Percentiles rank a stretch among this genome's conserved stretches.
phyloP scores from a whole-genome alignment of 1,284 basidiomycete species.

The Cutaneotrichosporon cutaneum region DNA sequence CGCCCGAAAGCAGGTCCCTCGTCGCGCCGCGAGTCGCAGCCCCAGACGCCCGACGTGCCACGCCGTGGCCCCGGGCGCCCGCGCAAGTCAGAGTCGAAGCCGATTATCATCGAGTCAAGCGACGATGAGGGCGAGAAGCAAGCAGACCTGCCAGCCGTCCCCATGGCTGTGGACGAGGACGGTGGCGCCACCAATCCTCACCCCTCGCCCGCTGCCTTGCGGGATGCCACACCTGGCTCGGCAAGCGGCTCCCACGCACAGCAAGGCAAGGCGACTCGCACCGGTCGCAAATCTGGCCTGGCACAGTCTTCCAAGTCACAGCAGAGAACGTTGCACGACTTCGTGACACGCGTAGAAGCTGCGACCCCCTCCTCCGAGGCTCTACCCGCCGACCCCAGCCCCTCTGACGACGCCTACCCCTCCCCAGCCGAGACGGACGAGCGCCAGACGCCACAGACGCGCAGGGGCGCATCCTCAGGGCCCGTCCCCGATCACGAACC shows the following conservation, averaged over 20 bases:
- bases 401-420: constrained; percentile 17
- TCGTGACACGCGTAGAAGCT: background rate
- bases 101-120: background rate
- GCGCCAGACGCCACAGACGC: background rate
- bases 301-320: background rate
- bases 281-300: background rate
- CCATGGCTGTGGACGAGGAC: background rate
- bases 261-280: background rate
- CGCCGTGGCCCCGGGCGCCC: constrained; percentile 3
- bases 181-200: background rate
- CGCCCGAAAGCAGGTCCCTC: background rate
- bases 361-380: background rate
- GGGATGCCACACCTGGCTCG: background rate
- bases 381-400: background rate
- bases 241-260: background rate
- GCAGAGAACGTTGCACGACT: constrained; percentile 1
- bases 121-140: background rate
- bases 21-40: background rate
- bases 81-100: constrained; percentile 1
- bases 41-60: background rate
- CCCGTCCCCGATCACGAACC: constrained; percentile 5
- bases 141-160: background rate
- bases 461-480: background rate
- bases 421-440: constrained; percentile 35
- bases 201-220: background rate